Conservation (phyloP, 306 rosid genomes). For the Dicorynia guianensis region DNA sequence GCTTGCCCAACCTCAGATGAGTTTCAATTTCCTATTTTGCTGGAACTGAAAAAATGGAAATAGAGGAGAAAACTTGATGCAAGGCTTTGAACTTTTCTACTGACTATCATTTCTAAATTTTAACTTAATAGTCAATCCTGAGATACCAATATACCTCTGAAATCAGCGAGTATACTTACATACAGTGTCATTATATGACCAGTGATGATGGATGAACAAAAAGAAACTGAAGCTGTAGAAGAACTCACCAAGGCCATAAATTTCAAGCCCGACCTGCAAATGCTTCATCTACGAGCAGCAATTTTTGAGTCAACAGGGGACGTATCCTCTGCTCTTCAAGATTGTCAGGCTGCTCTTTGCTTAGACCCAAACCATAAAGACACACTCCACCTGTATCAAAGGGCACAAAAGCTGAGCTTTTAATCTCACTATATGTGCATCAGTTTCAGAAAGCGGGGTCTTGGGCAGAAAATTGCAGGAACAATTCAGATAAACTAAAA, state of each 20-base stretch:
- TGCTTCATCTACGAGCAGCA: conserved; percentile 91
- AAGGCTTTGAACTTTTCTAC: neutral
- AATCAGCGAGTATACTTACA: conserved; percentile 15
- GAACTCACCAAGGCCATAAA: conserved; percentile 76
- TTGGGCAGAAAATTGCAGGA: conserved; percentile 24
- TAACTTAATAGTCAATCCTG: neutral
- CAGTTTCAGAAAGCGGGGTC: neutral
- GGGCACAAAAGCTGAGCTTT: conserved; percentile 49
- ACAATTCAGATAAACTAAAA: neutral
- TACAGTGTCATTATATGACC: conserved; percentile 38
- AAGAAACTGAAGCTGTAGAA: conserved; percentile 76
- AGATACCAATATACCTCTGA: neutral
- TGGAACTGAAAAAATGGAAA: neutral
- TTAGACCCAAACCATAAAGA: conserved; percentile 76
- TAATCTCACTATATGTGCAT: conserved; percentile 4
- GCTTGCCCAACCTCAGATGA: neutral
- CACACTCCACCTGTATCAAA: conserved; percentile 66
- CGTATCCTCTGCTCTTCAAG: conserved; percentile 58
- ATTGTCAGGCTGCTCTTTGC: conserved; percentile 84
- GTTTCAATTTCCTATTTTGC: neutral
- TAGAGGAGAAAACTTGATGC: conserved; percentile 16
- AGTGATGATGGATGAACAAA: conserved; percentile 94
- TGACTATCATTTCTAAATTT: neutral
- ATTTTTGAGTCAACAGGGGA: conserved; percentile 76
- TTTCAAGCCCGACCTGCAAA: conserved; percentile 82